Conservation (phyloP, 2,329 filamentous ascomycete genomes). For the Coniochaeta sp. region DNA sequence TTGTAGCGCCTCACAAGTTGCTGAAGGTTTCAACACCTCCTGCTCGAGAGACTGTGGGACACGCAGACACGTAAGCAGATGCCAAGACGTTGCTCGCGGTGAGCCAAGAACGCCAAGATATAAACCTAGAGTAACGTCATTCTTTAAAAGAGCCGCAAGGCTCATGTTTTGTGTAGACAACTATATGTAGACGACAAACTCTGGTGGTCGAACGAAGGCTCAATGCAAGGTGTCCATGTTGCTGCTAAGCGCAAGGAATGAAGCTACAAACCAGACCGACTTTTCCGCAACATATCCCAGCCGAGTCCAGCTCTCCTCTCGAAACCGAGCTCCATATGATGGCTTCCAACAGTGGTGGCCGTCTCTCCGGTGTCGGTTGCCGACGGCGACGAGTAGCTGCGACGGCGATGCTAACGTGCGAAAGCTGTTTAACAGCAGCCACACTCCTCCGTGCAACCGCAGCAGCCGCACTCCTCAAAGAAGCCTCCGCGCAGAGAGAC, state of each 20-base stretch:
- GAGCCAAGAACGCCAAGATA: conserved; percentile 10
- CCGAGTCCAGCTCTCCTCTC: not conserved
- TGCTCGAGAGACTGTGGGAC: not conserved
- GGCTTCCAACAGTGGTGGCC: not conserved
- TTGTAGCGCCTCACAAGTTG: not conserved
- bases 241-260: not conserved
- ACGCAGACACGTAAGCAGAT: not conserved
- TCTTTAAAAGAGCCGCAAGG: not conserved
- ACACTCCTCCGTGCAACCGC: conserved; percentile 20
- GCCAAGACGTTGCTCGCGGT: not conserved
- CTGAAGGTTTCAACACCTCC: not conserved
- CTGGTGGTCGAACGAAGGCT: not conserved
- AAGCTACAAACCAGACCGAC: not conserved
- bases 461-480: conserved; percentile 23
- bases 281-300: not conserved
- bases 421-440: conserved; percentile 17
- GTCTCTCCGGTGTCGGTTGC: not conserved
- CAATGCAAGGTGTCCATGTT: not conserved
- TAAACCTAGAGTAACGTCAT: not conserved
- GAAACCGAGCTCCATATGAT: not conserved
- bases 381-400: not conserved
- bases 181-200: not conserved
- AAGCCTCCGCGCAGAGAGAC: conserved; percentile 21
- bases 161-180: not conserved
- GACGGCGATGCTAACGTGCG: not conserved